phyloP scores from a whole-genome alignment of 306 rosid genomes.

The Gleditsia sinensis region DNA sequence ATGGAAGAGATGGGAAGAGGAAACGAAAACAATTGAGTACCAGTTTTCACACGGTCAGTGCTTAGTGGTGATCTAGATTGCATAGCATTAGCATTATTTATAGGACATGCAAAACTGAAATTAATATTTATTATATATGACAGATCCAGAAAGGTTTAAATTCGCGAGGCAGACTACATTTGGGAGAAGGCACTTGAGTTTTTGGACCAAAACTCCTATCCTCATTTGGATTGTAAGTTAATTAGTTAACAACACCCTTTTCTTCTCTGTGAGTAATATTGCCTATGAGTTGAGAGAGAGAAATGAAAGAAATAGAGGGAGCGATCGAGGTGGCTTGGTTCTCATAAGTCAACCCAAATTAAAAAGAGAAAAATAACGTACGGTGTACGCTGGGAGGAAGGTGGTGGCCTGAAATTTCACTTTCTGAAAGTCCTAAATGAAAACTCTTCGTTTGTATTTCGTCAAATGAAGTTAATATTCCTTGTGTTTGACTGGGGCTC shows the following conservation, averaged over 20 bases:
- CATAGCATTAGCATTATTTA: too few species aligned
- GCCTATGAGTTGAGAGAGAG: too few species aligned
- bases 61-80: too few species aligned
- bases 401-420: too few species aligned
- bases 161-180: constrained; percentile 91
- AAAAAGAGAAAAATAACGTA: neutral
- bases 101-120: neutral
- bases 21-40: constrained; percentile 72
- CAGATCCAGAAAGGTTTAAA: constrained; percentile 90
- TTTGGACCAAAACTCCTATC: constrained; percentile 67
- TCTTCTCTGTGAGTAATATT: neutral
- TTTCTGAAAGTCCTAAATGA: too few species aligned
- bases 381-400: neutral
- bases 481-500: too few species aligned
- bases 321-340: neutral
- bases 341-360: neutral
- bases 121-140: neutral
- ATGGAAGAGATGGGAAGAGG: constrained; percentile 93
- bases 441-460: too few species aligned
- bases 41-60: constrained; percentile 82
- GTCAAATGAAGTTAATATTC: too few species aligned
- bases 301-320: neutral
- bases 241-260: neutral
- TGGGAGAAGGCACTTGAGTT: constrained; percentile 86
- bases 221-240: constrained; percentile 87